Base-by-base conservation (phyloP, 371 early-diverging fungal genomes). In the Rhizomucor miehei region DNA sequence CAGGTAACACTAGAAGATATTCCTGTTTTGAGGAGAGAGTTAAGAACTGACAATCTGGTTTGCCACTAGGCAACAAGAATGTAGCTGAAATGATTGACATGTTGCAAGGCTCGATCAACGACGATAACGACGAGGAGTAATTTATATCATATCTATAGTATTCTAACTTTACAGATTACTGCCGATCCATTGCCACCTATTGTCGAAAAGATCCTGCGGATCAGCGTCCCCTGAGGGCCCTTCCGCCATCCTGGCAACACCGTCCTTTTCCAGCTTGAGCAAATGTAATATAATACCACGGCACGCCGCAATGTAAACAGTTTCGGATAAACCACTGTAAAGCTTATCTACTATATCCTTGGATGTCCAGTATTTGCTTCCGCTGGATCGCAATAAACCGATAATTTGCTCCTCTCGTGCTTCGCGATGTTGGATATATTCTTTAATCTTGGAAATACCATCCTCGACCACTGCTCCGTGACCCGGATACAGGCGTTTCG, bases 391-490 rank as follows among this genome's bases (percentile, higher is more conserved):
- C 17, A 92, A 54, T 6, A 87, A 67, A 0, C 69, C 57, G 11
- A 90, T 10, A 23, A 94, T 85, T 63, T 92, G 87, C 3, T 76
- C 51, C 52, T 94, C 95, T 17, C 95, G 79, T 45, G 82, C 79
- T 20, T 73, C 51, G 0, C 95, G 84, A 67, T 95, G 94, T 8
- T 63, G 46, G 13, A 94, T 88, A 55, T 93, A 93, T 50, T 87
- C 83, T 23, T 76, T 62, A 1, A 91, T 75, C 10, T 73, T 77
- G 0, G 53, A 52, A 4, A 60, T 59, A 1, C 88, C 89, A 41
- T 88, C 67, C 53, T 82, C 77, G 21, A 95, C 67, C 1, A 87
- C 75, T 8, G 90, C 90, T 0, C 96, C 96, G 64, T 95, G 96
- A 1, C 85, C 89, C 4, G 88, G 88, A 67, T 88, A 81, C 8